Base-by-base conservation (phyloP, 225 moss, liverwort and hornwort genomes). In the Physcomitrium patens region DNA sequence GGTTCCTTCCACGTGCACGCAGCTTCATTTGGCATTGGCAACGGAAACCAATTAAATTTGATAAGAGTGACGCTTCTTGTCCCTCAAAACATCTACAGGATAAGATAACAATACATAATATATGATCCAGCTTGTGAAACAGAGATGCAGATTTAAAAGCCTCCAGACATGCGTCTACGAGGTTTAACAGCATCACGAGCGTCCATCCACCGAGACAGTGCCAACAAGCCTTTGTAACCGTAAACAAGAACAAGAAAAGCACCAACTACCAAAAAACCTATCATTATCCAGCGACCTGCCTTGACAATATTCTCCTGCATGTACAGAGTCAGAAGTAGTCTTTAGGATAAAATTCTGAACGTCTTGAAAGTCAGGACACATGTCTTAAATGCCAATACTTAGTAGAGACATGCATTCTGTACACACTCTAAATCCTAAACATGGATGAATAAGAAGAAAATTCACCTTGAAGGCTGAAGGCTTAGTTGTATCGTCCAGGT, bases 201-300 rank as follows among this genome's bases (percentile, higher is more conserved):
- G 77, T 89, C 81, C 89, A 89, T 81, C 85, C 85, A 83, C 8
- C 61, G 76, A 20, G 89, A 89, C 79, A 89, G 50, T 23, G 67
- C 77, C 47, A 85, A 17, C 71, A 89, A 79, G 60, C 89, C 86
- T 70, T 81, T 79, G 72, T 89, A 89, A 26, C 86, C 76, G 63
- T 86, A 89, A 42, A 83, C 15, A 72, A 65, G 26, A 16, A 70
- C 66, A 37, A 83, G 3, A 55, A 83, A 26, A 23, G 42, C 51
- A 18, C 19, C 41, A 28, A 81, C 63, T 73, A 81, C 22, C n/a
- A 78, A 15, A 19, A 79, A 58, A 52, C 81, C 6, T 16, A 81
- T 15, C 64, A 71, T 60, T 54, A 83, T 68, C 86, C 83, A 86
- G 18, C 76, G 80, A 65, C 78, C 55, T 45, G 64, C 83, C 51